Base-by-base conservation (phyloP, 139 green algal species). In the Micractinium sp. region DNA sequence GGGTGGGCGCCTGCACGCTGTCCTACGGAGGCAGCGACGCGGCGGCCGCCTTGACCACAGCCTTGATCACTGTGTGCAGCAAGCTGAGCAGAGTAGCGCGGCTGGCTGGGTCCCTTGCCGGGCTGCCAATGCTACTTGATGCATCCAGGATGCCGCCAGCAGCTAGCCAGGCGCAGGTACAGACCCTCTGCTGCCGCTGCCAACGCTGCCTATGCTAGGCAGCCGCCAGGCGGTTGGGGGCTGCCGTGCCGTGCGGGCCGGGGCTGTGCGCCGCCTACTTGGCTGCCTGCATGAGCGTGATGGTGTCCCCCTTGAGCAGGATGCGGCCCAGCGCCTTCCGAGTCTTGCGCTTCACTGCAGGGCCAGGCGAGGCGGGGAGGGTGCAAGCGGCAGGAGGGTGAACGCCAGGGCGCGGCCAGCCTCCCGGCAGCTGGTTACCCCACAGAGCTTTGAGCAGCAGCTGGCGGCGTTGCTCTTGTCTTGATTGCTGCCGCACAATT, bases 281-380 rank as follows among this genome's bases (percentile, higher is more conserved):
- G 27, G 92, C 94, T 38, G 95, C 95, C 89, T 98, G 95, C 96
- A 99, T 99, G 16, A 99, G 94, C 56, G 98, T 99, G 90, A 99
- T 99, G 90, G 96, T 99, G 92, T 99, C 98, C 4, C 98, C 98
- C 91, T 99, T 99, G 14, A 99, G 91, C 87, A 99, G 82, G 67
- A 99, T 99, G 39, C 98, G 93, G 2, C 96, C 97, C n/a, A 99
- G 86, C 20, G 95, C 39, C 89, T 98, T 99, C 36, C 96, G 91
- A 16, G 94, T 98, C 89, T 98, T 96, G 53, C 95, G 96, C 94
- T 99, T 99, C 38, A 97, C 76, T 88, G 71, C 85, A 60, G n/a
- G 38, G 66, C 22, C 41, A 13, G 13, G 80, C 13, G 25, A 27
- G 12, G 39, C 20, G 29, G 78, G 35, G 33, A 76, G 0, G n/a